Evolutionary conservation across 345 rosid genomes (phyloP), one percentile per base, ranked within the genome.

Genomic region (Clarkia xantiana): DNA sequence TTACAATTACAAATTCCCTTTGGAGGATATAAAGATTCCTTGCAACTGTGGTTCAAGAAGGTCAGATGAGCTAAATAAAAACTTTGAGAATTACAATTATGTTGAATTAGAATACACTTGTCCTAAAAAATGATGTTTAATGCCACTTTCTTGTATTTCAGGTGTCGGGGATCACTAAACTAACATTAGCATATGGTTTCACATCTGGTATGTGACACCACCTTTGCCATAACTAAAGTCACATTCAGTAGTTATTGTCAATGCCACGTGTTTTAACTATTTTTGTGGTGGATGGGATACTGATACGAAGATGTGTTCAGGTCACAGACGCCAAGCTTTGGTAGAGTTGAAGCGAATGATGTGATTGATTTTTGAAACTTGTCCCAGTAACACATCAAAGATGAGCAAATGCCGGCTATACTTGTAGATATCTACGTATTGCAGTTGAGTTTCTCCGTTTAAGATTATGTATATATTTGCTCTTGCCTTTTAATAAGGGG

Each of bases 131-230:
- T 47, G 54, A 51, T 17, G 34, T 61, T 40, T 25, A 14, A 19
- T 15, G 13, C n/a, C 20, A n/a, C 42, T 52, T 16, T 56, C 47
- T 55, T 58, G 34, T 63, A 29, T 51, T 60, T 62, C 76, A 86
- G 96, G 78, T 90, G 97, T 18, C 96, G 84, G 49, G 93, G 96
- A 75, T 86, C 96, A 34, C 60, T 90, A 63, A 90, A 90, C 69
- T 90, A 76, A 68, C 67, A 64, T 53, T 56, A 14, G 22, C 41
- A 25, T 23, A 13, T 54, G 36, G 58, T 51, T 62, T 56, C 53
- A 41, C 42, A 51, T 49, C 50, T 25, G 69, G 72, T 62, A 61
- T 44, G 68, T 10, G 40, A n/a, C 56, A 52, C 49, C 67, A 52
- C 49, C 67, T 25, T 42, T 58, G 44, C n/a, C 56, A 36, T 3